Conservation (phyloP, 495 filamentous ascomycete genomes). For the Hyaloscypha bicolor region DNA sequence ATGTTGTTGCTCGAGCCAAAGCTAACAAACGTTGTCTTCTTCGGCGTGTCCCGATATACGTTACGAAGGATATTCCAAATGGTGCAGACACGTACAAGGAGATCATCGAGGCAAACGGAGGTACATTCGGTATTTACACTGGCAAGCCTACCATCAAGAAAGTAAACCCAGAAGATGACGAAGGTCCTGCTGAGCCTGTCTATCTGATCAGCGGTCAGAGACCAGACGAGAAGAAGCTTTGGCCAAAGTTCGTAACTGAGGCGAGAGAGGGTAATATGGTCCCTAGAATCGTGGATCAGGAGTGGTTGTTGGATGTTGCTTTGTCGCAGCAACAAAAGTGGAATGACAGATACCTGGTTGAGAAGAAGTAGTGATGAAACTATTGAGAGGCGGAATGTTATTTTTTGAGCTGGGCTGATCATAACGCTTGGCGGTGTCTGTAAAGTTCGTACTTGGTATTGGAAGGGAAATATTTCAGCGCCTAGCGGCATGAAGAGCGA, state of each 20-base stretch:
- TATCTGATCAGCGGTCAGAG: slow-evolving; percentile 72
- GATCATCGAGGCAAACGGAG: slow-evolving; percentile 88
- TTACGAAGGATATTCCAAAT: slow-evolving; percentile 73
- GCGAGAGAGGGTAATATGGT: slow-evolving; percentile 69
- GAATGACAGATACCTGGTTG: slow-evolving; percentile 59
- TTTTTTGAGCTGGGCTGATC: slow-evolving; percentile 5
- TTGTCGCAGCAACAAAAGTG: slow-evolving; percentile 79
- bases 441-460: background rate
- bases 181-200: slow-evolving; percentile 65
- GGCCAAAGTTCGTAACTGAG: slow-evolving; percentile 78
- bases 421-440: slow-evolving; percentile 8
- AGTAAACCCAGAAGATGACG: slow-evolving; percentile 56
- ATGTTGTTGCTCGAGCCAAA: slow-evolving; percentile 68
- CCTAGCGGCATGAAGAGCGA: background rate
- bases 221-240: slow-evolving; percentile 70
- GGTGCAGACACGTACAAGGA: slow-evolving; percentile 80
- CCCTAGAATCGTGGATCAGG: slow-evolving; percentile 73
- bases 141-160: slow-evolving; percentile 61
- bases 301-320: slow-evolving; percentile 88
- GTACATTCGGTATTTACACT: slow-evolving; percentile 74
- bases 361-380: slow-evolving; percentile 12
- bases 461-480: background rate
- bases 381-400: background rate
- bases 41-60: slow-evolving; percentile 72
- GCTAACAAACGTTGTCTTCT: slow-evolving; percentile 76